A percentile compares a stretch with the other conserved stretches of the same genome.
Conservation (phyloP, 805 yeast genomes). For the Citeromyces nyonsensis region DNA sequence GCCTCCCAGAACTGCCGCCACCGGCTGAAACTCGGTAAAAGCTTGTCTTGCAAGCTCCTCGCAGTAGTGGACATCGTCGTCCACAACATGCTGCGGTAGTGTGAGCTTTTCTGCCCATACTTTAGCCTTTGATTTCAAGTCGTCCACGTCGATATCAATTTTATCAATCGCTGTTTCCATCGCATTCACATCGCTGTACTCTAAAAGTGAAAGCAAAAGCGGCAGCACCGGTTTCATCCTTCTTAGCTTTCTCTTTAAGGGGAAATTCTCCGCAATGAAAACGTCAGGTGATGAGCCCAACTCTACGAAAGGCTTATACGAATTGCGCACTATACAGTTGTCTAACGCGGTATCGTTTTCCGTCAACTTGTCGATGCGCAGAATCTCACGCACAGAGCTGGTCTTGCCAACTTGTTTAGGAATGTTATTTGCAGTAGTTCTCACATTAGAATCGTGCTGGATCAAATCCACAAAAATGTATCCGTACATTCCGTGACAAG, state of each 20-base stretch:
- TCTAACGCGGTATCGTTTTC: constrained; percentile 21
- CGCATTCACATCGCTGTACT: too few relatives aligned
- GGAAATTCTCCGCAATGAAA: constrained; percentile 7
- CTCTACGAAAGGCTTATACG: constrained; percentile 19
- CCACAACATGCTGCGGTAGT: too few relatives aligned
- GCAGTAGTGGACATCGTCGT: too few relatives aligned
- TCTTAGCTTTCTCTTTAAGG: constrained; percentile 21
- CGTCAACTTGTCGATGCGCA: constrained; percentile 18
- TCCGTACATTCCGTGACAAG: constrained; percentile 71
- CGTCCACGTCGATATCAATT: too few relatives aligned
- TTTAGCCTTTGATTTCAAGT: too few relatives aligned
- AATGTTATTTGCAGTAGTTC: constrained; percentile 29
- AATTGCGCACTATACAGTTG: constrained; percentile 18
- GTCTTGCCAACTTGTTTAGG: constrained; percentile 36
- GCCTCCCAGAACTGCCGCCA: constrained; percentile 83
- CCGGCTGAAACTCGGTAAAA: constrained; percentile 61
- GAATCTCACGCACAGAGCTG: constrained; percentile 23
- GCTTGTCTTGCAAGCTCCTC: constrained; percentile 30
- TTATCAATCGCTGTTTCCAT: too few relatives aligned
- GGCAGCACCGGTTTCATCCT: constrained; percentile 44
- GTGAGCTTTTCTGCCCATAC: too few relatives aligned
- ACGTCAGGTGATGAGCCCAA: constrained; percentile 18
- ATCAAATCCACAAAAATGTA: constrained; percentile 70
- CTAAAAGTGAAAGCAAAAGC: constrained; percentile 39
- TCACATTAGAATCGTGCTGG: constrained; percentile 37